Evolutionary conservation across 257 asterid species (phyloP).

Genomic region (Mitragyna speciosa): DNA sequence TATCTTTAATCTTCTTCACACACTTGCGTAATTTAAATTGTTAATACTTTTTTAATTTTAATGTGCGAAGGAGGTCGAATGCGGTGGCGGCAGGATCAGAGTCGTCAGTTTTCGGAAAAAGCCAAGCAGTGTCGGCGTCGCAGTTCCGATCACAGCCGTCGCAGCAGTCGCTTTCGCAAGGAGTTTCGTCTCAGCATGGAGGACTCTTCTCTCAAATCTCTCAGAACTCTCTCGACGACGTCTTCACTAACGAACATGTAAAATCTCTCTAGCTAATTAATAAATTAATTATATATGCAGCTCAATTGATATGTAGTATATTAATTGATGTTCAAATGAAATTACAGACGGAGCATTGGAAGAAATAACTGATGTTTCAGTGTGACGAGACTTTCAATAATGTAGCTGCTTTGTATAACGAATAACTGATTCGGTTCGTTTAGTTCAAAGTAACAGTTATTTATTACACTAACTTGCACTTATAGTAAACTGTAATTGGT

Average conservation of each 20-base stretch:
- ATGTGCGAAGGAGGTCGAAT: constrained; percentile 54
- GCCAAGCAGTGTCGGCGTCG: constrained; percentile 50
- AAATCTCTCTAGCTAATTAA: constrained; percentile 3
- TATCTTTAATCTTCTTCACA: background rate
- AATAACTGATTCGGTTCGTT: background rate
- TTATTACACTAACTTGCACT: background rate
- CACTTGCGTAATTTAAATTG: too few relatives aligned
- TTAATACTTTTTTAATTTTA: constrained; percentile 3
- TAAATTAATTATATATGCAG: background rate
- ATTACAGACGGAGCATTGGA: background rate
- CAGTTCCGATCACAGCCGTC: constrained; percentile 53
- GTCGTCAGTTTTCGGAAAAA: constrained; percentile 56
- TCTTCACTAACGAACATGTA: constrained; percentile 61
- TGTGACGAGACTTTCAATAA: background rate
- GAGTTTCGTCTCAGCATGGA: constrained; percentile 83
- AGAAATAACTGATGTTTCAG: background rate
- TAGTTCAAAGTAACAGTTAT: background rate
- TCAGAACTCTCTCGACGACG: constrained; percentile 74
- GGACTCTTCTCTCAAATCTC: constrained; percentile 81
- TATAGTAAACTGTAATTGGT: background rate
- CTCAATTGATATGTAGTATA: background rate
- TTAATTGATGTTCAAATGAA: background rate
- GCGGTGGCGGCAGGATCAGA: constrained; percentile 48
- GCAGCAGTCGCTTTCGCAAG: constrained; percentile 77
- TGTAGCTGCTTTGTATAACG: background rate